These are phyloP conservation scores for Xylaria sp. DNA, from an alignment of 2,329 filamentous ascomycete genomes.

Conservation along the genomic window DNA sequence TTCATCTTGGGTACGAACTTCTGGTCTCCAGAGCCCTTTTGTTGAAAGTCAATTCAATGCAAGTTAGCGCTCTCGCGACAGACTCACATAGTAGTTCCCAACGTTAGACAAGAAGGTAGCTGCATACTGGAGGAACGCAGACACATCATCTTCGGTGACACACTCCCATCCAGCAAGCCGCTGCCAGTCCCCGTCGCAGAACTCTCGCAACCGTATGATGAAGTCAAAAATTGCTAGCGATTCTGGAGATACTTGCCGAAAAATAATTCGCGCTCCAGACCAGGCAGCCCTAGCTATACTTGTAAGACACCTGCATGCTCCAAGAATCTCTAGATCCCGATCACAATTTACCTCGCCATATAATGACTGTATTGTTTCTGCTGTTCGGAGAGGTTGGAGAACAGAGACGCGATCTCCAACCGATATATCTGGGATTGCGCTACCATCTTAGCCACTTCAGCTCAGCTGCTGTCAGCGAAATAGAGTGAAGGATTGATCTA, in stretches of 20 bases:
- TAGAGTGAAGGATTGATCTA: neutral
- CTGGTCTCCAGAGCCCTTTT: slow-evolving; percentile 63
- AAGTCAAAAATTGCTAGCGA: slow-evolving; percentile 67
- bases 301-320: neutral
- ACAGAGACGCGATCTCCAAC: slow-evolving; percentile 43
- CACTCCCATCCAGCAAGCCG: slow-evolving; percentile 59
- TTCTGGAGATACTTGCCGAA: slow-evolving; percentile 69
- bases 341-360: neutral
- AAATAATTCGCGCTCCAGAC: slow-evolving; percentile 63
- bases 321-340: neutral
- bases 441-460: neutral
- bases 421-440: slow-evolving; percentile 39
- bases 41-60: neutral
- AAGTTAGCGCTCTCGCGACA: neutral
- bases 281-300: slow-evolving; percentile 60
- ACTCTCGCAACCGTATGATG: slow-evolving; percentile 53
- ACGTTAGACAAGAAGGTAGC: slow-evolving; percentile 67
- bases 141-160: slow-evolving; percentile 56
- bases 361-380: slow-evolving; percentile 3
- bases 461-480: neutral
- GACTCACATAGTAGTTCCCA: slow-evolving; percentile 66
- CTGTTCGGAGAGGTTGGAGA: slow-evolving; percentile 9
- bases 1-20: slow-evolving; percentile 66
- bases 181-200: neutral
- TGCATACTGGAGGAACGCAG: slow-evolving; percentile 64